phyloP scores from a whole-genome alignment of 306 rosid species.

The Prunus mume region DNA sequence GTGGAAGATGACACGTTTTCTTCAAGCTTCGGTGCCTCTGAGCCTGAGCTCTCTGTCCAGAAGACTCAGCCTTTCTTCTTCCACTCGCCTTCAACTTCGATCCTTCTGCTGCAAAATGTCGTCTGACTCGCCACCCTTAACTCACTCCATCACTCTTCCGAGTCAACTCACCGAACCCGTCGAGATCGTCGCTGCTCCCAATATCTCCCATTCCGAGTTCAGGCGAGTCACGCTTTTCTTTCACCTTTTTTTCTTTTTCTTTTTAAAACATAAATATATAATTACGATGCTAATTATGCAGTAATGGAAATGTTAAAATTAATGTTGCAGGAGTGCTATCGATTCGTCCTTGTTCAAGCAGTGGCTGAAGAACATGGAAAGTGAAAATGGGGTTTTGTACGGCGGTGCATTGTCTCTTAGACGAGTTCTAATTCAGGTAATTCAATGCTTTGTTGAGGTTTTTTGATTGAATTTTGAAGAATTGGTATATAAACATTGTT shows the following conservation, averaged over 20 bases:
- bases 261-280: not conserved
- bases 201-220: slow-evolving; percentile 69
- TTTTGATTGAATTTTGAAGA: not conserved
- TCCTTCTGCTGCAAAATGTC: slow-evolving; percentile 56
- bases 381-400: slow-evolving; percentile 68
- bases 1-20: slow-evolving; percentile 20
- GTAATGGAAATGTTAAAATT: not conserved
- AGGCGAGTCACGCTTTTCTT: slow-evolving; percentile 31
- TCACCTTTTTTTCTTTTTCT: not conserved
- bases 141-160: slow-evolving; percentile 59
- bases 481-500: not conserved
- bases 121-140: slow-evolving; percentile 38
- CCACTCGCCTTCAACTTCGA: slow-evolving; percentile 10
- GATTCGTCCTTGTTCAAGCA: slow-evolving; percentile 80
- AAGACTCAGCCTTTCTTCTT: slow-evolving; percentile 8
- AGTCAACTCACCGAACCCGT: slow-evolving; percentile 55
- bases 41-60: slow-evolving; percentile 21
- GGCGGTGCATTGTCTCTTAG: slow-evolving; percentile 53
- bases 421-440: slow-evolving; percentile 81
- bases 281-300: not conserved
- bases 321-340: slow-evolving; percentile 64
- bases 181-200: slow-evolving; percentile 67
- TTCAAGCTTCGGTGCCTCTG: slow-evolving; percentile 31
- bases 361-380: slow-evolving; percentile 76
- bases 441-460: not conserved